Evolutionary conservation across 176 grass and related monocot species (phyloP), one percentile per base, ranked within the genome.

Genomic region (Bonia amplexicaulis): DNA sequence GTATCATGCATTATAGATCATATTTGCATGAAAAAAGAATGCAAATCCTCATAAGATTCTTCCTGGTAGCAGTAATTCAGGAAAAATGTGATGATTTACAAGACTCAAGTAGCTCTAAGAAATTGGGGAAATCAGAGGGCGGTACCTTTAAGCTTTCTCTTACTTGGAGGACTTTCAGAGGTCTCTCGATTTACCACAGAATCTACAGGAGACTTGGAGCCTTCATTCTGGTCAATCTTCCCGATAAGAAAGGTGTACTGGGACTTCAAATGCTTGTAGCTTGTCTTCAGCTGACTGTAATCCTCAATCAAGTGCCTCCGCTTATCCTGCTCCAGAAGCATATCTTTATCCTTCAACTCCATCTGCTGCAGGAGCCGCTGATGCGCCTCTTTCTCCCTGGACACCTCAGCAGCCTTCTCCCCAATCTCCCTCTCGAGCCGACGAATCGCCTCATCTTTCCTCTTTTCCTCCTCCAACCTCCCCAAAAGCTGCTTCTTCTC

Each of bases 181-280:
- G 41, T 57, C 29, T 68, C 92, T 72, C 19, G 53, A 46, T 85
- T 77, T 7, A 80, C 82, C 19, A 31, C 26, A 33, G 26, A 69
- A 46, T 37, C 85, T 58, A 20, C 19, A 53, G 69, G 33, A 70
- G 42, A 41, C 64, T 92, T 88, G 60, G 77, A 75, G 14, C 58
- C 89, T 86, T 83, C 66, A 71, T 80, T 79, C 17, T 66, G 74
- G 61, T 83, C 82, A 37, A 90, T 84, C 83, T 90, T 93, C 58
- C 78, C 85, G 75, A 91, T n/a, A 80, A 92, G 79, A 81, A 84
- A 94, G 70, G 12, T 90, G 84, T 92, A 87, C 80, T 94, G 85
- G 47, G 92, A 89, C 80, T 97, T 94, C 55, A 94, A 77, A 25
- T 90, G 51, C 70, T 88, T 92, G 81, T 89, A 95, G 37, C 37